A percentile compares a stretch with the other conserved stretches of the same genome.
Conservation (phyloP, 169 alveolate species). For the Eimeria sp. region DNA sequence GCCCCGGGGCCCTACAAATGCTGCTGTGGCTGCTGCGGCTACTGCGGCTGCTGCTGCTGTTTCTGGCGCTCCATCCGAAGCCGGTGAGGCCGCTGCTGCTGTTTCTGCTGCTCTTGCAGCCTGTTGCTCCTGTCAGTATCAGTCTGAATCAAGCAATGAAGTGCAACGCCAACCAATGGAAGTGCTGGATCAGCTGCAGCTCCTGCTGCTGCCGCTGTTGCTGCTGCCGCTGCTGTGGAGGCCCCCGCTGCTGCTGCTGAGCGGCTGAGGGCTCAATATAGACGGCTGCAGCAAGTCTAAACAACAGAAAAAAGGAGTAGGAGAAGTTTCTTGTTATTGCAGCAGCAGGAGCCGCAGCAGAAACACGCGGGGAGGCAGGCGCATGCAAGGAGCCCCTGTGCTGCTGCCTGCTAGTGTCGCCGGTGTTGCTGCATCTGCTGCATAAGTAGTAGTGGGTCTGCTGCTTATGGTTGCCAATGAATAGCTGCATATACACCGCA, state of each 20-base stretch:
- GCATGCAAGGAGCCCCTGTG: constrained; percentile 16
- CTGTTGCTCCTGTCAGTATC: constrained; percentile 4
- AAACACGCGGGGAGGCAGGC: neutral
- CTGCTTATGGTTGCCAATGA: neutral
- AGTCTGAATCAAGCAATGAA: neutral
- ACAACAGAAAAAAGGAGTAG: neutral
- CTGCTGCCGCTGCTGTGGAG: constrained; percentile 3
- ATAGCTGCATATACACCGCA: neutral
- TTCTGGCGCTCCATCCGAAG: neutral
- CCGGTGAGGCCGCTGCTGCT: neutral
- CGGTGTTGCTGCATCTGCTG: constrained; percentile 20
- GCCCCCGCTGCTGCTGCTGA: neutral
- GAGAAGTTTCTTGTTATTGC: neutral
- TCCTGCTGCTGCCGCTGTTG: constrained; percentile 18
- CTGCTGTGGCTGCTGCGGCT: neutral
- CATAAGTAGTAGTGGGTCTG: neutral
- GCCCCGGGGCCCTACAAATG: neutral
- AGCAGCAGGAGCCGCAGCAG: neutral
- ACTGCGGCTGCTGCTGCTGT: neutral
- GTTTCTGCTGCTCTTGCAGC: constrained; percentile 12
- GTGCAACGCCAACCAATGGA: neutral
- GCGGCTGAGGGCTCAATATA: neutral
- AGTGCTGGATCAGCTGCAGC: constrained; percentile 4
- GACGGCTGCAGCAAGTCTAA: neutral
- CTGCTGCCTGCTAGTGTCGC: neutral